A percentile compares a stretch with the other conserved stretches of the same genome.
phyloP scores from a whole-genome alignment of 805 yeast species.

The Cyberlindnera sargentensis region DNA sequence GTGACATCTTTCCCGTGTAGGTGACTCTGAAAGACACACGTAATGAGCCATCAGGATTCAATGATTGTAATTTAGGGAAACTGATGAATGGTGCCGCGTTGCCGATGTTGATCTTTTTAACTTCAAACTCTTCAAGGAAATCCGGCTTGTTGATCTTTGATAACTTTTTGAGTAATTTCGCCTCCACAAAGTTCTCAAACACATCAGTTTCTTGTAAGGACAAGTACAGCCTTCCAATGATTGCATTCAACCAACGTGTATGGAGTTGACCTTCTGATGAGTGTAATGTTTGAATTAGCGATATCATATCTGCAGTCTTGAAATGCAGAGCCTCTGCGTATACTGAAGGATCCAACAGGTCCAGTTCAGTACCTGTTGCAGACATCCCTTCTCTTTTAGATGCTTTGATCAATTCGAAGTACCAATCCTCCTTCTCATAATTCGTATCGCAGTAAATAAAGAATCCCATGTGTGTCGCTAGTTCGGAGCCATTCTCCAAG shows the following conservation, averaged over 20 bases:
- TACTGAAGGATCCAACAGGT: slow-evolving; percentile 45
- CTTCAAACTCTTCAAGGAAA: slow-evolving; percentile 74
- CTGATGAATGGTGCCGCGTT: slow-evolving; percentile 74
- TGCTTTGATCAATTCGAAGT: slow-evolving; percentile 76
- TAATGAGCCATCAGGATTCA: slow-evolving; percentile 76
- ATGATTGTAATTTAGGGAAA: slow-evolving; percentile 56
- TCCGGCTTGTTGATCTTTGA: slow-evolving; percentile 81
- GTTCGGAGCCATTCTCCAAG: slow-evolving; percentile 17
- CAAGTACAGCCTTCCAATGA: slow-evolving; percentile 76
- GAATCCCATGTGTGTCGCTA: slow-evolving; percentile 32
- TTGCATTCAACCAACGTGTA: slow-evolving; percentile 86
- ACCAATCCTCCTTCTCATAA: slow-evolving; percentile 88
- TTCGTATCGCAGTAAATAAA: slow-evolving; percentile 74
- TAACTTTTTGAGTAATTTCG: slow-evolving; percentile 62
- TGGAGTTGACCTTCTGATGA: slow-evolving; percentile 79
- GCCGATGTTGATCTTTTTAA: slow-evolving; percentile 70
- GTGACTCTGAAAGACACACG: slow-evolving; percentile 52
- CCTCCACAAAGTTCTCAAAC: slow-evolving; percentile 49
- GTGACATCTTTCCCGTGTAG: slow-evolving; percentile 70
- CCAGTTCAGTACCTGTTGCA: slow-evolving; percentile 19
- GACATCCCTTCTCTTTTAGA: slow-evolving; percentile 36
- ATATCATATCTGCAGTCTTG: slow-evolving; percentile 62
- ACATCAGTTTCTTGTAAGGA: slow-evolving; percentile 66
- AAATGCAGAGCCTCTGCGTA: slow-evolving; percentile 72
- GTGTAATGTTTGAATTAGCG: slow-evolving; percentile 67